Evolutionary conservation across 192 early-diverging fungal genomes (phyloP).

Genomic region (Coemansia sp.): DNA sequence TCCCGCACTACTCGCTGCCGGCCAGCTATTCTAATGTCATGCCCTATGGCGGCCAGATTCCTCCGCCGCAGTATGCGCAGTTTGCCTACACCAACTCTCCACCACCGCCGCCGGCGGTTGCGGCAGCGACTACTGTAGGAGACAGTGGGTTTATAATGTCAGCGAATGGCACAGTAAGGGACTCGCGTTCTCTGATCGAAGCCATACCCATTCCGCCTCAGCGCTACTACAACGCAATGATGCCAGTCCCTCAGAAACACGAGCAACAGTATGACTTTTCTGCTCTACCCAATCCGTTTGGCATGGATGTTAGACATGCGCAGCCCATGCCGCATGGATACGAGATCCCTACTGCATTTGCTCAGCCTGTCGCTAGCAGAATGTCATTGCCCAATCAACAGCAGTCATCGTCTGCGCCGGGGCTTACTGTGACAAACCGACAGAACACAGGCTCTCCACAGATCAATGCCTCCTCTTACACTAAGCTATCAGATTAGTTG

Average conservation of each 20-base stretch:
- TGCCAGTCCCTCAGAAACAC: slow-evolving; percentile 18
- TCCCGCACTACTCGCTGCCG: slow-evolving; percentile 20
- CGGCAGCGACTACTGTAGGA: neutral
- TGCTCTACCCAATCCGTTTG: neutral
- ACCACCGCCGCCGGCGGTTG: slow-evolving; percentile 3
- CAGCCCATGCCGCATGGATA: neutral
- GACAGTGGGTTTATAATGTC: slow-evolving; percentile 19
- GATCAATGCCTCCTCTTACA: slow-evolving; percentile 11
- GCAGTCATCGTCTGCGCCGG: slow-evolving; percentile 14
- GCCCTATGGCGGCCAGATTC: slow-evolving; percentile 22
- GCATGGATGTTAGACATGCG: slow-evolving; percentile 5
- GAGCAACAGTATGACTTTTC: slow-evolving; percentile 7
- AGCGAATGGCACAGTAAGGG: slow-evolving; percentile 1
- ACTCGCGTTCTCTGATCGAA: slow-evolving; percentile 11
- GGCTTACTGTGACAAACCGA: slow-evolving; percentile 20
- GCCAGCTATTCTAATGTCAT: slow-evolving; percentile 23
- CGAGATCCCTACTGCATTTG: slow-evolving; percentile 9
- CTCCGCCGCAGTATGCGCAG: slow-evolving; percentile 23
- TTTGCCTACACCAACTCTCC: slow-evolving; percentile 18
- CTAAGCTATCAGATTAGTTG: slow-evolving; percentile 15
- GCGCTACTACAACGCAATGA: slow-evolving; percentile 16
- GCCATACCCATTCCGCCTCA: slow-evolving; percentile 8
- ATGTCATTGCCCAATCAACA: neutral
- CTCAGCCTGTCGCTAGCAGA: neutral
- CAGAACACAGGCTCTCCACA: slow-evolving; percentile 28